Base-by-base conservation (phyloP, 495 filamentous ascomycete species). In the Podospora pseudoanserina region DNA sequence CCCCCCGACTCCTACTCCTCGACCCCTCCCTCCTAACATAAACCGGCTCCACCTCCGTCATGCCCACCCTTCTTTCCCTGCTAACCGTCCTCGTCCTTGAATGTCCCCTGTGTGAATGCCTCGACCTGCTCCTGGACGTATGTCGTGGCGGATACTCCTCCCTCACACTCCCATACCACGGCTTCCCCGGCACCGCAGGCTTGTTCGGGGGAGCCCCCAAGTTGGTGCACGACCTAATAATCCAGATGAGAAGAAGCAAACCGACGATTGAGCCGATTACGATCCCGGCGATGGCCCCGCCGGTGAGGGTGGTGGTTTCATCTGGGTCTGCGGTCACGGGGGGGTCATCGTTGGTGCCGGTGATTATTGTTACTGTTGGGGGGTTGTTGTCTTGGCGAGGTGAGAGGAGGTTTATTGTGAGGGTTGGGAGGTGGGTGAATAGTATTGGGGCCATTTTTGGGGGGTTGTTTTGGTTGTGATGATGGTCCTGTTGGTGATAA, bases 261-360 rank as follows among this genome's bases (percentile, higher is more conserved):
- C 86, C 86, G 60, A 75, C 84, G 62, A 88, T 84, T 23, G 82
- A 81, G 44, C 86, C 86, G 71, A 88, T 81, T 62, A 88, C 86
- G 67, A 88, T 87, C 55, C 86, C 86, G 0, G 86, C 86, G 56
- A 88, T 87, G 1, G 78, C 85, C 26, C 86, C 86, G 19, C 85
- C 80, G 20, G 77, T 78, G 18, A 88, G 78, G 18, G 76, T 83
- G n/a, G 74, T 53, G 4, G 75, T 65, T 53, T 55, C 59, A 64
- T 69, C 26, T 49, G 39, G 39, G 39, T 49, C 39, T 1, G 39
- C 39, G 39, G 39, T 49, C 13, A 49, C 39, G 39, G 65, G 30
- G 19, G 65, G 64, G 30, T 67, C 39, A 63, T 65, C 59, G 56
- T 67, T 32, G 55, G 65, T 61, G 65, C 13, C 19, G 18, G 68